Percentiles rank a stretch among this genome's conserved stretches.
These are phyloP conservation scores for Russula sp. DNA, from an alignment of 768 basidiomycete genomes.

Conservation along the genomic window DNA sequence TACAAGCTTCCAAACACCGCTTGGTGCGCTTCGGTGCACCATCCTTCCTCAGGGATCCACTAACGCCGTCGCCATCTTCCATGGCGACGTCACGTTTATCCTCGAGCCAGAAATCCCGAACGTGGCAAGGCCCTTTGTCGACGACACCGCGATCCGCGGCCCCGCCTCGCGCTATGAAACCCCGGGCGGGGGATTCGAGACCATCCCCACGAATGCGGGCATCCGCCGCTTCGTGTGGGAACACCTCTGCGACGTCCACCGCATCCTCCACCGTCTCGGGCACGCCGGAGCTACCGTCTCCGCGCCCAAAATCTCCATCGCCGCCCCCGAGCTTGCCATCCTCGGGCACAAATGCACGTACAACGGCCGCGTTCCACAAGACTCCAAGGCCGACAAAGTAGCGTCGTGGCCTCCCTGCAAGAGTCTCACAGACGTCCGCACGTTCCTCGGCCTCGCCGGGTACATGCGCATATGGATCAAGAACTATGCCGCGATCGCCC, in stretches of 20 bases:
- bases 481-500: too few relatives aligned
- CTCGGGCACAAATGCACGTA: background rate
- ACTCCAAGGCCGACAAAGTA: too few relatives aligned
- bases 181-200: background rate
- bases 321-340: slow-evolving; percentile 17
- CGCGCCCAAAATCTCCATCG: background rate
- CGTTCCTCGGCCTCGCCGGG: too few relatives aligned
- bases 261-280: background rate
- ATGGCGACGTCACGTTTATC: background rate
- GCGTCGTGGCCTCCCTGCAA: too few relatives aligned
- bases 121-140: background rate
- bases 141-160: background rate
- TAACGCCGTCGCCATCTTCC: background rate
- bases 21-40: background rate
- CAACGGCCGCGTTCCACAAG: background rate
- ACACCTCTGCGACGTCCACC: background rate
- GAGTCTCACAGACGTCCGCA: too few relatives aligned
- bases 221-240: background rate
- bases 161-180: background rate
- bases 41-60: background rate
- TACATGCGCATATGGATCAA: too few relatives aligned
- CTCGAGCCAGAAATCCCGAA: background rate
- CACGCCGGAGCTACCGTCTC: background rate
- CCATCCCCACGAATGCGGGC: background rate
- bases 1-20: background rate